Percentiles rank a stretch among this genome's conserved stretches.
Evolutionary conservation across 805 yeast species (phyloP).

Genomic region (Candida gorgasii): DNA sequence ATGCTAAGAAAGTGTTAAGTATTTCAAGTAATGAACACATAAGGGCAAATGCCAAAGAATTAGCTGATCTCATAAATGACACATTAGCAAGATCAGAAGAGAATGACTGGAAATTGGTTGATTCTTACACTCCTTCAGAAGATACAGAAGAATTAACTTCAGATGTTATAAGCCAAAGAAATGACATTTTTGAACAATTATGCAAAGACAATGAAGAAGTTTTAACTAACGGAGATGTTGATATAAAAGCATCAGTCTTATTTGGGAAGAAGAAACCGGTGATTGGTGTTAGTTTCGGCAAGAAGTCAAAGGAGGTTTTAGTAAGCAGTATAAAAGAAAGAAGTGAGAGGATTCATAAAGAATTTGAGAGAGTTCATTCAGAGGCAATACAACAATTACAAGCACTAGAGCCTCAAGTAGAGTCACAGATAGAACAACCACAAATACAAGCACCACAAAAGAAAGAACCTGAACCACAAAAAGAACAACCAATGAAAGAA

Average conservation of each 20-base stretch:
- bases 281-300: constrained; percentile 17
- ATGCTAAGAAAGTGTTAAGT: constrained; percentile 53
- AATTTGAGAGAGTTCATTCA: constrained; percentile 10
- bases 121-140: constrained; percentile 19
- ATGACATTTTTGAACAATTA: constrained; percentile 14
- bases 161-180: constrained; percentile 8
- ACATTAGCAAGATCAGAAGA: constrained; percentile 34
- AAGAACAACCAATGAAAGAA: constrained; percentile 5
- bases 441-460: background rate
- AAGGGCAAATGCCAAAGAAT: constrained; percentile 53
- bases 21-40: constrained; percentile 54
- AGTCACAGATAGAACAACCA: background rate
- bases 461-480: background rate
- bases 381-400: background rate
- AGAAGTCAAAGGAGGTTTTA: constrained; percentile 13
- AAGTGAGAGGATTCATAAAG: constrained; percentile 11
- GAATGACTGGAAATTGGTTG: constrained; percentile 39
- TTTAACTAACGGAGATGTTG: constrained; percentile 7
- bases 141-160: constrained; percentile 5
- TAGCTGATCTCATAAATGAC: constrained; percentile 58
- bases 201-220: constrained; percentile 13
- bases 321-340: constrained; percentile 15
- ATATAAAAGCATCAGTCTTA: constrained; percentile 15
- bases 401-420: background rate
- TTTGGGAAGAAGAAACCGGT: constrained; percentile 21